Conservation (phyloP, 768 basidiomycete genomes). For the Pleurotus ostreatus region DNA sequence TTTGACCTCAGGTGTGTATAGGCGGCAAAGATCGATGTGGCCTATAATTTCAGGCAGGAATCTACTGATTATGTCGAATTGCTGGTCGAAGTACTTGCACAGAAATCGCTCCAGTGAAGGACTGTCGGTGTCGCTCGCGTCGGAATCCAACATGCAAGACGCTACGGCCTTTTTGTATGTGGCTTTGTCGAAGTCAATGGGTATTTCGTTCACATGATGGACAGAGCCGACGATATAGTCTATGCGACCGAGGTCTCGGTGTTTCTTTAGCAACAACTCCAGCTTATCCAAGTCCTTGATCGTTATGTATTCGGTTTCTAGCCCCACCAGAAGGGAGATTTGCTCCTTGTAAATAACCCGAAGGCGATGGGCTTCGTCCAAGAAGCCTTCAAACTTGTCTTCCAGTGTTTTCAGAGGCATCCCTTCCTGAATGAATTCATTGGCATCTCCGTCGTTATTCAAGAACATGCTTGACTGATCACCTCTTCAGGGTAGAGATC, state of each 20-base stretch:
- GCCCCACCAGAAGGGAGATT: constrained; percentile 79
- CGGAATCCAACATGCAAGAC: constrained; percentile 28
- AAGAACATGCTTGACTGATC: constrained; percentile 15
- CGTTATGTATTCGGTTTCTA: constrained; percentile 92
- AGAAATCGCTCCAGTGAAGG: constrained; percentile 36
- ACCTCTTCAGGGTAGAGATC: constrained; percentile 99
- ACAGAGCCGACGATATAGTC: constrained; percentile 92
- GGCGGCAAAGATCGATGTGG: constrained; percentile 88
- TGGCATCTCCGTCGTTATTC: constrained; percentile 10
- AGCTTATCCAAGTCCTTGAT: constrained; percentile 57
- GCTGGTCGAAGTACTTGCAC: constrained; percentile 79
- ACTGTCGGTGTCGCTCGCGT: not conserved
- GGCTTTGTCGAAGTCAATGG: constrained; percentile 85
- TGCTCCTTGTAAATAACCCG: constrained; percentile 54
- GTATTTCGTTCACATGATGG: constrained; percentile 83
- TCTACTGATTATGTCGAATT: constrained; percentile 63
- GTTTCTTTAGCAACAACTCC: constrained; percentile 41
- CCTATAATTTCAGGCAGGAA: constrained; percentile 88
- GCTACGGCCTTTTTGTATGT: constrained; percentile 65
- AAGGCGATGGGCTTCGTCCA: constrained; percentile 77
- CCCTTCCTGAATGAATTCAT: constrained; percentile 39
- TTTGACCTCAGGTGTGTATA: constrained; percentile 66
- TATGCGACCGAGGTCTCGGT: constrained; percentile 40
- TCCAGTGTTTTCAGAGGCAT: constrained; percentile 48
- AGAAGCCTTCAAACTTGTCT: constrained; percentile 67